Evolutionary conservation across 2,329 filamentous ascomycete species (phyloP), one percentile per base, ranked within the genome.

Genomic region (Lachnellula occidentalis): DNA sequence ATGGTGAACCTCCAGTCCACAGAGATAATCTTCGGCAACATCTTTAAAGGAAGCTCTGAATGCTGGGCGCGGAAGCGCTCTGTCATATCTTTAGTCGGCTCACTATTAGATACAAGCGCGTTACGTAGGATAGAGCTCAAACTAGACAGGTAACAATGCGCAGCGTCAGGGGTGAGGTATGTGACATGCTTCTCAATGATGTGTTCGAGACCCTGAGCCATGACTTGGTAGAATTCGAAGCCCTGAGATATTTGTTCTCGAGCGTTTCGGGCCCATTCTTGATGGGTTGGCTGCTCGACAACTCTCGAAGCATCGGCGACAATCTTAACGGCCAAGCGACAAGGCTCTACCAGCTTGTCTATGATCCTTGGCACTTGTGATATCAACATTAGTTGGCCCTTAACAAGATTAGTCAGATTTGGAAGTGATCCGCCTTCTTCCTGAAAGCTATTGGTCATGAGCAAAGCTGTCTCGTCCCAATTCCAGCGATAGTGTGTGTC

Each of bases 1-100:
- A 86, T 74, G 43, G 76, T 75, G 62, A 96, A 84, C 49, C 83
- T 85, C 86, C 88, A 95, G 53, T 83, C 78, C 50, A 77, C 75
- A 1, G 77, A 71, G 15, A 87, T 74, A 0, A 84, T 74, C 8
- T 80, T 78, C 1, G 74, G 65, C 1, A 73, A 54, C 71, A 71
- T 2, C 66, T 69, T 3, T 61, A 57, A 7, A 72, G 64, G 22
- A 79, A 68, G 8, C 3, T 54, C 49, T 12, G 54, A 43, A 54
- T 63, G 37, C 64, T 62, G 45, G 58, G 66, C 56, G 73, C 47
- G 55, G 27, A 56, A 51, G 3, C 50, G 43, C n/a, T 61, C 57
- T n/a, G 69, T 14, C 17, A 65, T 31, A 5, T 56, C 60, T 21
- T 54, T 56, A 15, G 57, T 58, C n/a, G 56, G 47, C 9, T 49